Evolutionary conservation across 2,329 filamentous ascomycete species (phyloP).

Genomic region (Fusarium fujikuroi): DNA sequence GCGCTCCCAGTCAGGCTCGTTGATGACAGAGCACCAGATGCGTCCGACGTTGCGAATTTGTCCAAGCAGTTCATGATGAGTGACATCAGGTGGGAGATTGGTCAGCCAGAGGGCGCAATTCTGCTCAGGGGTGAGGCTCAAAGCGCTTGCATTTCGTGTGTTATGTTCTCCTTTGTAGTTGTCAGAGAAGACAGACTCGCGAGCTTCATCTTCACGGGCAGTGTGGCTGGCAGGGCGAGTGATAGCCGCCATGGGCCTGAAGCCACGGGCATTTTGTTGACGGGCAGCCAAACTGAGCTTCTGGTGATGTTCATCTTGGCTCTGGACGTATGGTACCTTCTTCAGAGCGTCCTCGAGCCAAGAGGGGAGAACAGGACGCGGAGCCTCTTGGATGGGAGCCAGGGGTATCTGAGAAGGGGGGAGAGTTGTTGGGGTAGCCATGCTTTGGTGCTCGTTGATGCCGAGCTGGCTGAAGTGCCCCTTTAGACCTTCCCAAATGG

Average conservation of each 20-base stretch:
- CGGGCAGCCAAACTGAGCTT: neutral
- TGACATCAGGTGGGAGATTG: slow-evolving; percentile 58
- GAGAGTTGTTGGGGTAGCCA: neutral
- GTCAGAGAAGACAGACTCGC: slow-evolving; percentile 42
- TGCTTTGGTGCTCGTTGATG: neutral
- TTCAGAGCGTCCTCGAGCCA: slow-evolving; percentile 3
- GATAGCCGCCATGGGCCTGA: slow-evolving; percentile 41
- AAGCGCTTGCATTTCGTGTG: slow-evolving; percentile 49
- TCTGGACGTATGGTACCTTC: neutral
- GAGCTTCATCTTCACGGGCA: neutral
- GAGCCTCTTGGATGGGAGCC: neutral
- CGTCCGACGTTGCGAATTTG: slow-evolving; percentile 60
- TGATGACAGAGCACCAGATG: slow-evolving; percentile 63
- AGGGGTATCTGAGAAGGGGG: neutral
- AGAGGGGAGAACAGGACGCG: neutral
- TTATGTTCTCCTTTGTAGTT: slow-evolving; percentile 53
- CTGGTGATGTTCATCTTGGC: neutral
- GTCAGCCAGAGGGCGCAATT: slow-evolving; percentile 66
- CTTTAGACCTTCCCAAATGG: slow-evolving; percentile 24
- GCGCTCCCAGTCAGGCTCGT: slow-evolving; percentile 53
- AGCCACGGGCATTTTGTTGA: slow-evolving; percentile 17
- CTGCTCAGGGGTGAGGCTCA: slow-evolving; percentile 45
- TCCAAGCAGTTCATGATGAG: slow-evolving; percentile 56
- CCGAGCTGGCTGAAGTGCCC: slow-evolving; percentile 11
- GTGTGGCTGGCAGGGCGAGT: neutral